Percentiles rank a stretch among this genome's conserved stretches.
Evolutionary conservation across 2,329 filamentous ascomycete genomes (phyloP).

Genomic region (Colletotrichum noveboracense): DNA sequence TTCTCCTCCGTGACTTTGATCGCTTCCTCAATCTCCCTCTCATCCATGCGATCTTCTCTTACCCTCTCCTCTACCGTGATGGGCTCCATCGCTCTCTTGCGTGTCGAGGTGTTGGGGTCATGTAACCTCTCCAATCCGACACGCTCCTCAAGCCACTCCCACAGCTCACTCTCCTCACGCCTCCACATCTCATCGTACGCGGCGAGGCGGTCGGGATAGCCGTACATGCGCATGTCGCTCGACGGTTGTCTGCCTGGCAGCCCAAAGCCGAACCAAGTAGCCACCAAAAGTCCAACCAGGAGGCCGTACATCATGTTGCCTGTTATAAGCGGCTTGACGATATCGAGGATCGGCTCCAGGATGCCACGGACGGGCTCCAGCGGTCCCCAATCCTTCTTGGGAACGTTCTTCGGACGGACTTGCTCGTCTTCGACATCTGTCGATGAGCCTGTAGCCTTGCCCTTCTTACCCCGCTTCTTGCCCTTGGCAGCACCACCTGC

Average conservation of each 20-base stretch:
- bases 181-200: conserved; percentile 96
- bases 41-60: conserved; percentile 67
- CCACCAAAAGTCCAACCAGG: conserved; percentile 73
- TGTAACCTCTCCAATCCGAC: conserved; percentile 71
- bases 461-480: conserved; percentile 68
- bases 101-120: conserved; percentile 41
- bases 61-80: conserved; percentile 65
- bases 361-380: conserved; percentile 79
- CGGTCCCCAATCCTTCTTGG: conserved; percentile 71
- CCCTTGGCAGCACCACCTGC: conserved; percentile 55
- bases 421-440: conserved; percentile 44
- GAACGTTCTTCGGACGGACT: conserved; percentile 44
- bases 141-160: conserved; percentile 92
- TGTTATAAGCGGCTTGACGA: conserved; percentile 73
- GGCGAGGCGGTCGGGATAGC: conserved; percentile 70
- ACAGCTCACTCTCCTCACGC: conserved; percentile 84
- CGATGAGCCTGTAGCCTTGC: conserved; percentile 50
- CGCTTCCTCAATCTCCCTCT: conserved; percentile 78
- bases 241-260: conserved; percentile 37
- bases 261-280: conserved; percentile 75
- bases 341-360: conserved; percentile 72
- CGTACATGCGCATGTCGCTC: conserved; percentile 40
- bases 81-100: conserved; percentile 57
- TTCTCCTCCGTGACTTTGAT: conserved; percentile 88
- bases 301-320: conserved; percentile 81